phyloP scores from a whole-genome alignment of 2,329 filamentous ascomycete species.

The Hymenoscyphus salicellus region DNA sequence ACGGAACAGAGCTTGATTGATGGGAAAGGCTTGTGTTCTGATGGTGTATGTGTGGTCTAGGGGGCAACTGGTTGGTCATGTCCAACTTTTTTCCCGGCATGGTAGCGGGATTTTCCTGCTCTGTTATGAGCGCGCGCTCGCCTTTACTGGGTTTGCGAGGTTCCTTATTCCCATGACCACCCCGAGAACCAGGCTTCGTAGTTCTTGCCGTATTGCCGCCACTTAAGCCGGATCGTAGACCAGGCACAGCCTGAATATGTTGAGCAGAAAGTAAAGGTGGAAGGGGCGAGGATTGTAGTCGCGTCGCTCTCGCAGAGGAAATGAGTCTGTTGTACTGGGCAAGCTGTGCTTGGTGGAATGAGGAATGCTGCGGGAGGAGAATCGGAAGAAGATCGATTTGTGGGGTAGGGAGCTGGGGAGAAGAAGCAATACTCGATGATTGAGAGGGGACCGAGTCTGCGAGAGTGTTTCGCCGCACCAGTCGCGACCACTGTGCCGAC shows the following conservation, averaged over 20 bases:
- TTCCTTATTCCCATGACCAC: constrained; percentile 58
- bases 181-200: constrained; percentile 49
- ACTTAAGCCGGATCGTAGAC: constrained; percentile 54
- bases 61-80: constrained; percentile 29
- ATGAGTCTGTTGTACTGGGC: constrained; percentile 65
- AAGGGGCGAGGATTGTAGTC: constrained; percentile 55
- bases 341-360: constrained; percentile 59
- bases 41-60: constrained; percentile 40
- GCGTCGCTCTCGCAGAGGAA: constrained; percentile 48
- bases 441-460: constrained; percentile 25
- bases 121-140: constrained; percentile 60
- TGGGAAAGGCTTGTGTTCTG: constrained; percentile 51
- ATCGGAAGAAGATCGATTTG: constrained; percentile 55
- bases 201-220: constrained; percentile 32
- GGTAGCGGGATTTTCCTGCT: constrained; percentile 47
- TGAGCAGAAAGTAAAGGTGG: constrained; percentile 55
- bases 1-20: constrained; percentile 86
- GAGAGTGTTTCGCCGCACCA: constrained; percentile 37
- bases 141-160: constrained; percentile 55
- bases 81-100: constrained; percentile 37
- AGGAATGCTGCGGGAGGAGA: constrained; percentile 56
- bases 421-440: constrained; percentile 29
- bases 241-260: constrained; percentile 53
- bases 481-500: constrained; percentile 37
- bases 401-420: constrained; percentile 37